These are phyloP conservation scores for Sporothrix inflata DNA, from an alignment of 2,329 filamentous ascomycete genomes.

Conservation along the genomic window DNA sequence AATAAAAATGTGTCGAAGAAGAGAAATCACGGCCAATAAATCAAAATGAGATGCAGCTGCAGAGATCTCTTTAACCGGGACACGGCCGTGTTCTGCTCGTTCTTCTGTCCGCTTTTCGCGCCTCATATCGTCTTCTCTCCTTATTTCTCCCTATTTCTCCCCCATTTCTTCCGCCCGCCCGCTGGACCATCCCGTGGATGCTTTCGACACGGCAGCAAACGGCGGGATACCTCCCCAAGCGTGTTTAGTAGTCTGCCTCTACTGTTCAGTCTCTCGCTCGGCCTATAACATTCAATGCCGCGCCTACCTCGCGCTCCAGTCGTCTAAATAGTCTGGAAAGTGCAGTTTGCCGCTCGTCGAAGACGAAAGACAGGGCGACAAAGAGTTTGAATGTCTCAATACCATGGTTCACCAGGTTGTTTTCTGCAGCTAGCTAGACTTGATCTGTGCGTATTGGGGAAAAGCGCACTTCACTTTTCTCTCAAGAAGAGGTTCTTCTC, in stretches of 20 bases:
- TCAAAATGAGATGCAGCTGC: not conserved
- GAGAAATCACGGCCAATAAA: not conserved
- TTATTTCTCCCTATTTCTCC: too few species aligned
- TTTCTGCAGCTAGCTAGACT: not conserved
- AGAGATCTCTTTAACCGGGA: conserved; percentile 4
- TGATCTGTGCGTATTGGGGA: not conserved
- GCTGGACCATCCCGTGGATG: not conserved
- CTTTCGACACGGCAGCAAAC: conserved; percentile 3
- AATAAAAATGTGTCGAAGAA: not conserved
- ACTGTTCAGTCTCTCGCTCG: not conserved
- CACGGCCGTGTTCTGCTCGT: not conserved
- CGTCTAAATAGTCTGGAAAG: not conserved
- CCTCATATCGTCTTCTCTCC: not conserved
- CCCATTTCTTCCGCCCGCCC: not conserved
- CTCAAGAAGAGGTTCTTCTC: not conserved
- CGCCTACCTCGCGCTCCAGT: not conserved
- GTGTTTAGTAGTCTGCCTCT: not conserved
- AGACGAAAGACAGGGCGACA: not conserved
- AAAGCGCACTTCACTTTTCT: not conserved
- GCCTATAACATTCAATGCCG: not conserved
- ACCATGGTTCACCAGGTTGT: not conserved
- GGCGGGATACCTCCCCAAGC: not conserved
- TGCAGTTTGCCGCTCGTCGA: not conserved
- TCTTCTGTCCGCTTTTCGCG: not conserved
- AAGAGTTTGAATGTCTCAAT: not conserved